Percentiles rank a stretch among this genome's conserved stretches.
Conservation (phyloP, 2,329 filamentous ascomycete species). For the Alternaria angustiovoidea region DNA sequence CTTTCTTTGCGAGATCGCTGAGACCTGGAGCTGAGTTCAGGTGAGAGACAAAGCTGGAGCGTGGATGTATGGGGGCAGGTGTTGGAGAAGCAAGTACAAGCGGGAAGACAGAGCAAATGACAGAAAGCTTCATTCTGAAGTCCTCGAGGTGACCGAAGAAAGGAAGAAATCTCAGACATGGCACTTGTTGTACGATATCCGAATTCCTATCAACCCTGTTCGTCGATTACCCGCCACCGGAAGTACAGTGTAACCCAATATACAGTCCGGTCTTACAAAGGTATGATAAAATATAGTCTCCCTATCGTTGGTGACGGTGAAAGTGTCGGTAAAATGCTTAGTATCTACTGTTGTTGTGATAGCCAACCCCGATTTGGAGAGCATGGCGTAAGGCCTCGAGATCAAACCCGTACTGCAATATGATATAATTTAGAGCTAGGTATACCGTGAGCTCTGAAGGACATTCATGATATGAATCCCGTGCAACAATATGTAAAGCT, state of each 20-base stretch:
- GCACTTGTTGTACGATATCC: background rate
- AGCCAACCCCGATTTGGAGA: background rate
- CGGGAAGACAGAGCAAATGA: constrained; percentile 27
- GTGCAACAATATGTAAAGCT: background rate
- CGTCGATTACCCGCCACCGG: too few species aligned
- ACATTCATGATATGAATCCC: background rate
- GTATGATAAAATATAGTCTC: background rate
- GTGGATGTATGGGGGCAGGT: constrained; percentile 17
- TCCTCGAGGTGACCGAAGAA: background rate
- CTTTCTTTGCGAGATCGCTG: constrained; percentile 62
- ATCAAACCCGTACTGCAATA: background rate
- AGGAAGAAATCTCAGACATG: background rate
- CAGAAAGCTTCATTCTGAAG: constrained; percentile 37
- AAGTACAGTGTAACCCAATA: too few species aligned
- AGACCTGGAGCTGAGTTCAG: constrained; percentile 47
- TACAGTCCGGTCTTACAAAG: background rate
- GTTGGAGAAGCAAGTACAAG: constrained; percentile 24
- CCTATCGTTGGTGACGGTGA: background rate
- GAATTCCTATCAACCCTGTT: too few species aligned
- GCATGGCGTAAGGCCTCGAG: background rate
- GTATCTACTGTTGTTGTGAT: background rate
- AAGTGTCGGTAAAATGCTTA: background rate
- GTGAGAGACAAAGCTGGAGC: background rate
- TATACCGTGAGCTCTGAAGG: background rate
- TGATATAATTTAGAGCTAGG: background rate